Evolutionary conservation across 2,329 filamentous ascomycete genomes (phyloP), one percentile per base, ranked within the genome.

Genomic region (Pseudocercospora fuligena): DNA sequence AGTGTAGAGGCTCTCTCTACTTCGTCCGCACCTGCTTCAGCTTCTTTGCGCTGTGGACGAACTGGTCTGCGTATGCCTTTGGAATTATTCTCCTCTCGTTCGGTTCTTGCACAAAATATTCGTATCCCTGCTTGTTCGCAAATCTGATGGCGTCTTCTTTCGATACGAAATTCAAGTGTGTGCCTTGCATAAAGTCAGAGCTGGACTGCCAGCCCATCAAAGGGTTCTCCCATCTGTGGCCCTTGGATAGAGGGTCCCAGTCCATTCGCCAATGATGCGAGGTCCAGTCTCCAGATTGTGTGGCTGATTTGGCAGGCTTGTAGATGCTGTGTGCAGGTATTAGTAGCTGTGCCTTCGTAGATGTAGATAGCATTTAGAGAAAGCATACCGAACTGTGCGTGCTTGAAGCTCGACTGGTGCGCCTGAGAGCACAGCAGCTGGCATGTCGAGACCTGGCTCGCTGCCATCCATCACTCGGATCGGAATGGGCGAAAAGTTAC

Each of bases 201-300:
- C 93, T 96, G 25, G 94, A 98, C 79, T 97, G 94, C 96, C 96
- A 99, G 68, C 95, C 95, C 88, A 99, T 99, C 79, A 99, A 82
- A 56, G 91, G 92, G 82, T 99, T 99, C 85, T 99, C 95, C 96
- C 95, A 99, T 74, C 95, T 88, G 82, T 97, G 92, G 68, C 95
- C 95, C 84, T 96, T 97, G 74, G 86, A 82, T 33, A 98, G 86
- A 58, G 97, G 89, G 79, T 99, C 95, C 95, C 95, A 99, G 80
- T 99, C 95, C 93, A 99, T 96, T 60, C 94, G 90, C 95, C 95
- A 99, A 76, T 91, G 88, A 78, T 92, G 88, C 64, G 87, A 84
- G 78, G 92, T 89, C 91, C 92, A 97, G 74, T 89, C 87, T 70
- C 95, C 94, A 36, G 94, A 98, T 82, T 99, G 95, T 51, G 94